phyloP scores from a whole-genome alignment of 371 early-diverging fungal genomes.

The Fennellomyces sp. region DNA sequence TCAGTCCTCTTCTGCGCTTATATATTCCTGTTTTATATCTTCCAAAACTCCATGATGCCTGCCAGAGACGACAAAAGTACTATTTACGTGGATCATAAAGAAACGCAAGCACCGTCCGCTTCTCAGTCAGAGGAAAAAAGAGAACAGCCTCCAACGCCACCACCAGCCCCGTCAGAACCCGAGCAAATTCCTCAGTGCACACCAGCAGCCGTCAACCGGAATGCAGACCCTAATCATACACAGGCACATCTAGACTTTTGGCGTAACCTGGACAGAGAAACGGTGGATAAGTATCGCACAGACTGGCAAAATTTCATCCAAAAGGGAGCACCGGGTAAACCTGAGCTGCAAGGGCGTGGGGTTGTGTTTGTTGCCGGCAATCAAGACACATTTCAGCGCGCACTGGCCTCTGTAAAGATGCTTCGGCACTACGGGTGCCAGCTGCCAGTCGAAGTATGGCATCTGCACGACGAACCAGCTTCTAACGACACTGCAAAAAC shows the following conservation, averaged over 20 bases:
- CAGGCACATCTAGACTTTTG: conserved; percentile 37
- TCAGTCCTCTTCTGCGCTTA: not conserved
- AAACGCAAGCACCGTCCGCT: not conserved
- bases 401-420: conserved; percentile 31
- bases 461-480: conserved; percentile 41
- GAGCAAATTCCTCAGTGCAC: not conserved
- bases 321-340: not conserved
- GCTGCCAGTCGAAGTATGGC: conserved; percentile 45
- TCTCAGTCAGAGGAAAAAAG: not conserved
- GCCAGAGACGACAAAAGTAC: not conserved
- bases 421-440: conserved; percentile 28
- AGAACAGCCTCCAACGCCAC: too few relatives aligned
- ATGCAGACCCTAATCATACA: conserved; percentile 45
- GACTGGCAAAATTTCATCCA: conserved; percentile 38
- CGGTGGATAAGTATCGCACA: conserved; percentile 18
- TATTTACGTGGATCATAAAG: too few relatives aligned
- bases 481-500: conserved; percentile 6
- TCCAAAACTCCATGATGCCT: not conserved
- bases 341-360: conserved; percentile 24
- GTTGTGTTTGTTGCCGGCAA: conserved; percentile 49
- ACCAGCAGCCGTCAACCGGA: conserved; percentile 13
- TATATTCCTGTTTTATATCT: not conserved
- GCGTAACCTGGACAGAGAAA: conserved; percentile 16
- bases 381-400: conserved; percentile 38
- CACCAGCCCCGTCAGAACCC: too few relatives aligned